Evolutionary conservation across 2,329 filamentous ascomycete genomes (phyloP).

Genomic region (Gliomastix tumulicola): DNA sequence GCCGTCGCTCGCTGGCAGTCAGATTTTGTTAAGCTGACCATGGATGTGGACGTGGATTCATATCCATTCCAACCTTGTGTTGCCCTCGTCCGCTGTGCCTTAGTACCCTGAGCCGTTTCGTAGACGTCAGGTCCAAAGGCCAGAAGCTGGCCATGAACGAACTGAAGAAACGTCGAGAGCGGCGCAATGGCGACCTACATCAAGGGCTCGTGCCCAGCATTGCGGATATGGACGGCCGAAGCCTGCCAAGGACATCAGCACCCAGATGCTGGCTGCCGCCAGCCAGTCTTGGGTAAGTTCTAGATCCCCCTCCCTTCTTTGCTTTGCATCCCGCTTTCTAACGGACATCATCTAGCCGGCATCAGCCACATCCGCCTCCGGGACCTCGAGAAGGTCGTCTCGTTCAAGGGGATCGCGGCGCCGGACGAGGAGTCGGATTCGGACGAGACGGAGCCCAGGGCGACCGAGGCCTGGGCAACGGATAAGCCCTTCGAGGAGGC

Average conservation of each 20-base stretch:
- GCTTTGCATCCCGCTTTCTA: background rate
- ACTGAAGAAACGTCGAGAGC: no score
- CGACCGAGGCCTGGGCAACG: slow-evolving; percentile 51
- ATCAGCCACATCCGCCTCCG: slow-evolving; percentile 38
- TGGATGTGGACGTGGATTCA: slow-evolving; percentile 84
- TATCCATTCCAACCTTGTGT: no score
- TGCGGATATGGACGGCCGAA: slow-evolving; percentile 1
- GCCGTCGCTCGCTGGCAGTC: slow-evolving; percentile 78
- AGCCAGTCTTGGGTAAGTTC: no score
- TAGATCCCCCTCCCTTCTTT: no score
- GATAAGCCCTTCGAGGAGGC: slow-evolving; percentile 51
- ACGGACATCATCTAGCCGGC: no score
- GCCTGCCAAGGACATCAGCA: slow-evolving; percentile 1
- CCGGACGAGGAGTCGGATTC: slow-evolving; percentile 37
- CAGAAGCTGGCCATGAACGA: no score
- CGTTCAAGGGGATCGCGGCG: slow-evolving; percentile 53
- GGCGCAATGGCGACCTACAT: no score
- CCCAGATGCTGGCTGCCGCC: background rate
- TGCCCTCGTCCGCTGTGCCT: no score
- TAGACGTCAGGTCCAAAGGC: no score
- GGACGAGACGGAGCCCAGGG: slow-evolving; percentile 30
- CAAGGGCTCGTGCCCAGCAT: no score
- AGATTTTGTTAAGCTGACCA: slow-evolving; percentile 63
- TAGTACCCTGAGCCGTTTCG: no score
- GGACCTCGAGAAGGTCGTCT: slow-evolving; percentile 62